A percentile compares a stretch with the other conserved stretches of the same genome.
Conservation (phyloP, 2,329 filamentous ascomycete genomes). For the Epichloe festucae region DNA sequence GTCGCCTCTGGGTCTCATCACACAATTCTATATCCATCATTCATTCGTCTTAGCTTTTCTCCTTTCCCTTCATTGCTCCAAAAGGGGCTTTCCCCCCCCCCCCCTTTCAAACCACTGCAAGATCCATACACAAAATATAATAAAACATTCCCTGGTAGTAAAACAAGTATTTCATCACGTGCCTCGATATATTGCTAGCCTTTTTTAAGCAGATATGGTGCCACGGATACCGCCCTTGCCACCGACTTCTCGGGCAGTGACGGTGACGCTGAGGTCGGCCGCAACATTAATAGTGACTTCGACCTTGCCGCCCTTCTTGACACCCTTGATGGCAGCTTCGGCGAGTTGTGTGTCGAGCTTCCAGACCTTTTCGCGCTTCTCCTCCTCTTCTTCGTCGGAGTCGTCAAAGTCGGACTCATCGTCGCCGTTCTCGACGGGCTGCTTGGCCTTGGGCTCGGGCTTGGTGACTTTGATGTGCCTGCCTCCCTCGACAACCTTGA, state of each 20-base stretch:
- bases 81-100: neutral
- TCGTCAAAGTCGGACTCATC: conserved; percentile 47
- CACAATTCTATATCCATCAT: neutral
- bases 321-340: conserved; percentile 69
- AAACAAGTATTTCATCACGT: neutral
- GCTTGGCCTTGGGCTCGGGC: conserved; percentile 66
- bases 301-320: conserved; percentile 82
- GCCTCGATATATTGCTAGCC: neutral
- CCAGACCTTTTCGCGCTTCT: conserved; percentile 82
- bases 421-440: conserved; percentile 48
- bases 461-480: conserved; percentile 90
- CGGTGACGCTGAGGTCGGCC: conserved; percentile 64
- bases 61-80: neutral
- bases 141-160: neutral
- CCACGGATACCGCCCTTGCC: conserved; percentile 75
- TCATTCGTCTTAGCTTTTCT: neutral
- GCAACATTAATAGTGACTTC: conserved; percentile 87
- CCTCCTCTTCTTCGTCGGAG: conserved; percentile 65
- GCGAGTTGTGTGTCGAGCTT: conserved; percentile 73
- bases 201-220: conserved; percentile 21
- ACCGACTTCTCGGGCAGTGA: conserved; percentile 76
- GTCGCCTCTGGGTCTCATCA: too few relatives aligned
- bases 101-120: neutral
- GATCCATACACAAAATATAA: neutral
- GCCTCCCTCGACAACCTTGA: conserved; percentile 78